Conservation (phyloP, 225 moss, liverwort and hornwort genomes). For the Takakia lepidozioides region DNA sequence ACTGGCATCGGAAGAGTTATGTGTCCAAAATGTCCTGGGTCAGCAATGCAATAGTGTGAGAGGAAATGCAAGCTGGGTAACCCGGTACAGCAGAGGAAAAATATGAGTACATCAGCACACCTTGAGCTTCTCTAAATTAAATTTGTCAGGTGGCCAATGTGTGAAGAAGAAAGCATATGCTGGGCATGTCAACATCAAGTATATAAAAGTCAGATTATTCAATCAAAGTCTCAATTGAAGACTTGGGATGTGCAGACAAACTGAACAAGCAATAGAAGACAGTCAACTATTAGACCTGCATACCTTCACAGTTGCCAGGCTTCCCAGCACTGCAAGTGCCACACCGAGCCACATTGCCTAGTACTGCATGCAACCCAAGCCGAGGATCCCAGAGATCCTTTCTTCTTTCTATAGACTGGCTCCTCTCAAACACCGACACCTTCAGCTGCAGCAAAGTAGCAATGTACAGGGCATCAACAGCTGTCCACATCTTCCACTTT, state of each 20-base stretch:
- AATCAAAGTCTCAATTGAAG: conserved; percentile 1
- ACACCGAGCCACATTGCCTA: conserved; percentile 25
- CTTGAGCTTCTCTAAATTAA: background rate
- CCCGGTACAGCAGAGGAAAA: no score
- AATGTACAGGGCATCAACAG: no score
- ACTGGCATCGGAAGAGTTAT: conserved; percentile 24
- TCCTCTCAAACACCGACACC: conserved; percentile 34
- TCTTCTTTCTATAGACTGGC: conserved; percentile 13
- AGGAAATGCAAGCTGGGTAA: no score
- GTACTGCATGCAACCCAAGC: conserved; percentile 34
- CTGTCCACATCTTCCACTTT: background rate
- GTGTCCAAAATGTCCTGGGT: conserved; percentile 56
- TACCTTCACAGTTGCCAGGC: conserved; percentile 44
- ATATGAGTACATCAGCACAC: background rate
- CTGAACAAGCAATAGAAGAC: no score
- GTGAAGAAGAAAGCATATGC: background rate
- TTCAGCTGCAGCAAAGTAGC: conserved; percentile 45
- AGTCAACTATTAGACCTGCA: no score
- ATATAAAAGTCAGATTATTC: background rate
- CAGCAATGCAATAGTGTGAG: no score
- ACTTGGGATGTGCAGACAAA: no score
- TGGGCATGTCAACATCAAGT: background rate
- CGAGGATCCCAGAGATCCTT: conserved; percentile 40
- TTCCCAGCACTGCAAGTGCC: conserved; percentile 32
- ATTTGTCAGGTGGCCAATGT: background rate